Evolutionary conservation across 2,329 filamentous ascomycete genomes (phyloP).

Genomic region (Zasmidium cellare): DNA sequence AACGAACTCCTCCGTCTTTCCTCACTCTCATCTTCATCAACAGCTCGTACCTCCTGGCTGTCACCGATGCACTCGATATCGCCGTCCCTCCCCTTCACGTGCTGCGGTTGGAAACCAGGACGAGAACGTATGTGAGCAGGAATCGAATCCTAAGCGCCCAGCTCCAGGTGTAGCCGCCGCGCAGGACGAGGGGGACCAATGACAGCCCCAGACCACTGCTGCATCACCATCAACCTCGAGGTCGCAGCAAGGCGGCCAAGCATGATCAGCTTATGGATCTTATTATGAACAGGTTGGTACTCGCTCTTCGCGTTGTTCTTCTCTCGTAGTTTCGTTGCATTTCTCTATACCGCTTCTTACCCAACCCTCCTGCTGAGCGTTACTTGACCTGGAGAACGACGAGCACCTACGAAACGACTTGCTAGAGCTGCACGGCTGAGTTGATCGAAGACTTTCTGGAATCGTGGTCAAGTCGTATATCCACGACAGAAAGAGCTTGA

Average conservation of each 20-base stretch:
- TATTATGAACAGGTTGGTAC: conserved; percentile 5
- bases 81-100: neutral
- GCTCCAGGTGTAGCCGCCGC: neutral
- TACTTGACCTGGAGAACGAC: neutral
- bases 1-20: neutral
- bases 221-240: neutral
- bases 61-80: neutral
- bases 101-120: neutral
- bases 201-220: neutral
- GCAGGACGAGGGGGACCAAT: neutral
- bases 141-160: neutral
- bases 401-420: neutral
- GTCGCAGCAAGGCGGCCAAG: conserved; percentile 16
- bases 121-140: neutral
- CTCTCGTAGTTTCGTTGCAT: neutral
- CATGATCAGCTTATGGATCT: conserved; percentile 16
- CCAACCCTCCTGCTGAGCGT: too few relatives aligned
- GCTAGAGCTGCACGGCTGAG: neutral
- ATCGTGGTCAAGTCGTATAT: neutral
- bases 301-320: neutral
- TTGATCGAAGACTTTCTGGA: too few relatives aligned
- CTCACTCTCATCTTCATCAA: neutral
- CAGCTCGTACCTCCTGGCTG: too few relatives aligned
- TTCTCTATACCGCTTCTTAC: neutral
- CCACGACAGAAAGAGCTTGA: neutral